Base-by-base conservation (phyloP, 345 rosid genomes). In the Arabis hirsuta region DNA sequence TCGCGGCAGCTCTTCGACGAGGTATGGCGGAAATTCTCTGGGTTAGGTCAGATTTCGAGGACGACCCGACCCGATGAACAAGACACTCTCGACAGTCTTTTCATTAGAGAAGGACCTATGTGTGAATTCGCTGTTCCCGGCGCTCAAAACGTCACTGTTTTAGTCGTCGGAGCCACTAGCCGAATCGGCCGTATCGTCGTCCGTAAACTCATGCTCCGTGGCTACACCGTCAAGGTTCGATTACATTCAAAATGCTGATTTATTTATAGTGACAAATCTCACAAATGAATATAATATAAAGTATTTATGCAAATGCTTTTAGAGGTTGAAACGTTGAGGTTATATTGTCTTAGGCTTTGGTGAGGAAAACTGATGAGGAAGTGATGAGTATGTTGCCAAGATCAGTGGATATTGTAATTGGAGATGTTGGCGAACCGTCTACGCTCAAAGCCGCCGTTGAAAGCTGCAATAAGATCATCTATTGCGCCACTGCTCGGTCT, bases 21-120 rank as follows among this genome's bases (percentile, higher is more conserved):
- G 76, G 97, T 90, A 12, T 94, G 98, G 98, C 81, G 96, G 66
- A 94, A 94, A 81, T 94, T 94, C 83, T 94, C 97, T 9, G 96
- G 95, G 12, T 79, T 94, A 41, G 97, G 97, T 7, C 97, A 94
- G 83, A 94, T 94, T 29, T 94, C 97, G 13, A 82, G 98, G 69
- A 90, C 96, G 39, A 85, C 73, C 29, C 86, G 91, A 32, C 76
- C 87, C 7, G 90, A 89, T 72, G 97, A 91, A 12, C 74, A 77
- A 36, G 90, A 84, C 0, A 71, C 89, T 3, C 80, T 91, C 50
- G 94, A 89, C 29, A 84, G 84, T 24, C 82, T 89, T 73, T 81
- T 86, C 66, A 85, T 89, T 2, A 78, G 88, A 73, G 97, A 86
- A 69, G 97, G 97, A n/a, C 98, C 97, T 65, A 88, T 91, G 90